A percentile compares a stretch with the other conserved stretches of the same genome.
phyloP scores from a whole-genome alignment of 331 rosid genomes.

The Malus hybrid region DNA sequence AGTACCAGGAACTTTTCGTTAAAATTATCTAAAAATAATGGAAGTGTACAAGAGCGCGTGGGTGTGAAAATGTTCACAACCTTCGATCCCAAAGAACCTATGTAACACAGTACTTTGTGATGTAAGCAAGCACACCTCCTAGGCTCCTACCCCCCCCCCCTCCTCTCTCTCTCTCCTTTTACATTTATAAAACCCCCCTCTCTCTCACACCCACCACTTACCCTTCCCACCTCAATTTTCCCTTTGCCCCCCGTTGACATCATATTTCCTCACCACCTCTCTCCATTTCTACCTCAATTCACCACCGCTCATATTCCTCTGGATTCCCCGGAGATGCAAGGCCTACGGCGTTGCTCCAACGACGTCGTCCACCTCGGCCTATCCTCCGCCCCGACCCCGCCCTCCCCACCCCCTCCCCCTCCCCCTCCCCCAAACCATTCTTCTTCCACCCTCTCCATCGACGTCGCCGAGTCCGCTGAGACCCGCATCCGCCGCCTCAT shows the following conservation, averaged over 20 bases:
- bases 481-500: conserved; percentile 77
- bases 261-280: not conserved
- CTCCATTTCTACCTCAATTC: not conserved
- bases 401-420: not conserved
- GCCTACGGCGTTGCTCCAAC: conserved; percentile 60
- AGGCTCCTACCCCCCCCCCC: not conserved
- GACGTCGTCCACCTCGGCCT: conserved; percentile 61
- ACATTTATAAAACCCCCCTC: conserved; percentile 29
- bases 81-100: conserved; percentile 2
- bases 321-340: conserved; percentile 53
- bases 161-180: not conserved
- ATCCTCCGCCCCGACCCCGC: conserved; percentile 6
- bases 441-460: conserved; percentile 58
- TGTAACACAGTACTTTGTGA: conserved; percentile 37
- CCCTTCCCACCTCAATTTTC: not conserved
- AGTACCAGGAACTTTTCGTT: too few relatives aligned
- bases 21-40: too few relatives aligned
- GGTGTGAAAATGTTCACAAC: not conserved
- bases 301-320: not conserved
- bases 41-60: conserved; percentile 26
- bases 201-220: conserved; percentile 1
- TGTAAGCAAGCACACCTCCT: conserved; percentile 43
- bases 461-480: conserved; percentile 71
- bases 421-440: not conserved
- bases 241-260: conserved; percentile 23